Base-by-base conservation (phyloP, 2,329 filamentous ascomycete species). In the Alternaria consortialis region DNA sequence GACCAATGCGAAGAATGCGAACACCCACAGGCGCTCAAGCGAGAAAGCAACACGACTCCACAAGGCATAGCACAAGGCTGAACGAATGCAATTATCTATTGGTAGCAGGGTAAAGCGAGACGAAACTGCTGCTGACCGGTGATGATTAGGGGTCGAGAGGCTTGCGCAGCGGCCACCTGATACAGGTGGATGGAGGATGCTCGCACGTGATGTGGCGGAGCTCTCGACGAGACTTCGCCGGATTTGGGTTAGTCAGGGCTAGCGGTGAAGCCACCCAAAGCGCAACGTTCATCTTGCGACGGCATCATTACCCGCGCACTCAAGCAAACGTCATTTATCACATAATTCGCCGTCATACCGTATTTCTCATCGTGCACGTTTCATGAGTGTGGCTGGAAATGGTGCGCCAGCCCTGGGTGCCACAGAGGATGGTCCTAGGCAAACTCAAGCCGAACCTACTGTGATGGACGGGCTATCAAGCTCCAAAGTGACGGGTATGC, bases 401-500 rank as follows among this genome's bases (percentile, higher is more conserved):
- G 76, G 69, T 73, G 74, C 71, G 67, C 74, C 73, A 76, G 68
- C 63, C 67, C 67, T 73, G 73, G 74, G 72, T 74, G 75, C 67
- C 63, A 64, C 68, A 76, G 74, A 77, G 54, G 67, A 77, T 78
- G 74, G 64, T 69, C 60, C 67, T 59, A 70, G 62, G 66, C 73
- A 70, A 62, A 72, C 68, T 51, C 70, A 66, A 56, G 60, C 66
- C 44, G 72, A 73, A 59, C 52, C 67, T 65, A 63, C 70, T 69
- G 76, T 74, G 68, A 81, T 81, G 79, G 79, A 80, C 65, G 74
- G 73, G 57, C 72, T 77, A 47, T 79, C 79, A 37, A 84, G 81
- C 75, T 84, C 83, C 56, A 84, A 84, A 75, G 82, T 84, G 69
- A 84, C 82, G 73, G 82, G 82, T 83, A 74, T 65, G 66, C 32